Evolutionary conservation across 2,329 filamentous ascomycete species (phyloP), one percentile per base, ranked within the genome.

Genomic region (Fusarium annulatum): DNA sequence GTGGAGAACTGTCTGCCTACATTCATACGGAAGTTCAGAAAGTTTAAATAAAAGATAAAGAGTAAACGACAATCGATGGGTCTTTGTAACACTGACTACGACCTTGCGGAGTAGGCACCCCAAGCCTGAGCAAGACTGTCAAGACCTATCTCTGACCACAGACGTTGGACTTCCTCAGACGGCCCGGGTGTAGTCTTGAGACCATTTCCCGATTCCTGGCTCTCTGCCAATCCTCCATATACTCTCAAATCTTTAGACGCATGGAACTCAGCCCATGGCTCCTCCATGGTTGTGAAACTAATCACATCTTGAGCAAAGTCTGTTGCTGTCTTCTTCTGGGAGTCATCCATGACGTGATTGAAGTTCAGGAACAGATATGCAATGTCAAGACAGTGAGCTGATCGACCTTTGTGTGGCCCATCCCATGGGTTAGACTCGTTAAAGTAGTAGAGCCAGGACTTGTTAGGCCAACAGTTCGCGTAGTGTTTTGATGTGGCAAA

Each of bases 391-490:
- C 56, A 62, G 4, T 64, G 61, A 45, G 43, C 10, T 6, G 61
- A 61, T 1, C 57, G 57, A 12, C 61, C 61, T 15, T 43, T 28
- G 0, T 62, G 38, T 0, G 57, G 57, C 3, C 61, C 61, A 0
- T 64, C 57, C 61, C 61, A 64, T 4, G 45, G 57, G 7, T 62
- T 64, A 11, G 57, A 7, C 6, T 62, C 56, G 7, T 64, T 64
- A 2, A 62, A 61, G 18, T 64, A 64, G 18, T 64, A 64, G 1
- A 61, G 30, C 61, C 61, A 64, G 0, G 61, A 51, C 2, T 43
- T 3, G 0, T 21, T 3, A 0, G 61, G 36, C 61, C 61, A 64
- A 7, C 3, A 12, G 2, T 33, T 23, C 9, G 56, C 61, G 12
- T 64, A 61, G 9, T 64, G 43, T 23, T 15, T 49, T 5, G 61